These are phyloP conservation scores for Pichia sp. DNA, from an alignment of 1,139 yeast genomes.

Conservation along the genomic window DNA sequence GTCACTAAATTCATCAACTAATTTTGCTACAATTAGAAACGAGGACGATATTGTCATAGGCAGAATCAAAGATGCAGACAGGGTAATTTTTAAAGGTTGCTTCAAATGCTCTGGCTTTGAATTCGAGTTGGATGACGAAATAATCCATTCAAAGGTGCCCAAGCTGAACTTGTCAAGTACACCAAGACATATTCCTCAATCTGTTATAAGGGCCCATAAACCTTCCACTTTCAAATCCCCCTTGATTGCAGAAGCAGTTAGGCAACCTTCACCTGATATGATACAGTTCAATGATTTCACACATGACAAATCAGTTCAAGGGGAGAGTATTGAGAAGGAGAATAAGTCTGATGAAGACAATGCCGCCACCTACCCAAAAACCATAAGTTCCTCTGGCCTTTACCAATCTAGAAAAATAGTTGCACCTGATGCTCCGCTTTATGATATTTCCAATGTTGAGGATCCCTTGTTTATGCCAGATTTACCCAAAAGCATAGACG, in stretches of 20 bases:
- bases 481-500: slow-evolving; percentile 15
- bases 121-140: slow-evolving; percentile 44
- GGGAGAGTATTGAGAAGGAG: no score
- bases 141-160: slow-evolving; percentile 8
- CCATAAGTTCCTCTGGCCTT: background rate
- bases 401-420: background rate
- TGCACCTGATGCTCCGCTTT: slow-evolving; percentile 9
- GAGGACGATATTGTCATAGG: slow-evolving; percentile 24
- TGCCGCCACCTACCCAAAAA: background rate
- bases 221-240: slow-evolving; percentile 11
- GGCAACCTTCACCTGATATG: background rate
- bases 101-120: slow-evolving; percentile 50
- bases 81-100: slow-evolving; percentile 38
- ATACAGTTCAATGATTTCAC: background rate
- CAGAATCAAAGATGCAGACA: slow-evolving; percentile 21
- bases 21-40: slow-evolving; percentile 23
- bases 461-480: slow-evolving; percentile 44
- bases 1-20: slow-evolving; percentile 24
- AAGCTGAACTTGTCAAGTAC: slow-evolving; percentile 3
- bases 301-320: background rate
- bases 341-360: background rate
- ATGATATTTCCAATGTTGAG: slow-evolving; percentile 28
- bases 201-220: background rate
- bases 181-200: background rate
- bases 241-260: background rate